Percentiles rank a stretch among this genome's conserved stretches.
Conservation (phyloP, 202 grass and related monocot species). For the Eragrostis tef region DNA sequence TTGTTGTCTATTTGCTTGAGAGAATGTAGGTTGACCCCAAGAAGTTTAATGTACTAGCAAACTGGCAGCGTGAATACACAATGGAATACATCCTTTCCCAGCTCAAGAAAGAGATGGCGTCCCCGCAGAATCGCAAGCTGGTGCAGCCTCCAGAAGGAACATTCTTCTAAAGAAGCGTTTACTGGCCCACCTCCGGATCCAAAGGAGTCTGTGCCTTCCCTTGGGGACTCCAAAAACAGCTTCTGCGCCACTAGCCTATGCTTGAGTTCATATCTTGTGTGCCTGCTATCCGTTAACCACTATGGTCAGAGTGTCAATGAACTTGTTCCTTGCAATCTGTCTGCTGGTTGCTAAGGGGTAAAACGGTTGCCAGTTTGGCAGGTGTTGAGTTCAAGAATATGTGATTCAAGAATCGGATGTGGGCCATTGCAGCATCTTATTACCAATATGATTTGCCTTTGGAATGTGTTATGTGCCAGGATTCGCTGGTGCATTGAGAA, state of each 20-base stretch:
- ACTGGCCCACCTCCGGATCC: conserved; percentile 17
- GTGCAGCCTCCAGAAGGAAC: conserved; percentile 78
- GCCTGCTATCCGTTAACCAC: neutral
- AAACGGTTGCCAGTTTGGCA: conserved; percentile 42
- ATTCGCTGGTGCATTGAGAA: too few relatives aligned
- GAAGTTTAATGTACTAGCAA: conserved; percentile 63
- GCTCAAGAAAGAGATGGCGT: conserved; percentile 80
- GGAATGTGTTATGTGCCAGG: neutral
- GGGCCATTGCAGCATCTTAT: conserved; percentile 8
- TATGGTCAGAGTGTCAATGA: neutral
- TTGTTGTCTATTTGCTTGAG: conserved; percentile 14
- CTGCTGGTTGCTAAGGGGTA: conserved; percentile 22
- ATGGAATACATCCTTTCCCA: conserved; percentile 78
- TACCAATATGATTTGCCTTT: conserved; percentile 5
- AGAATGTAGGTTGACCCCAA: conserved; percentile 69
- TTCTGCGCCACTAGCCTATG: conserved; percentile 4
- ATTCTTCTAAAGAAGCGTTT: conserved; percentile 53
- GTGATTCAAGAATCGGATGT: conserved; percentile 28
- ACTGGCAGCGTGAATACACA: conserved; percentile 72
- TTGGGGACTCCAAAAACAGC: conserved; percentile 15
- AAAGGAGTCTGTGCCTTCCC: neutral
- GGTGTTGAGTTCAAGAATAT: conserved; percentile 44
- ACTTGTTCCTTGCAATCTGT: neutral
- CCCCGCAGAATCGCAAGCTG: conserved; percentile 67
- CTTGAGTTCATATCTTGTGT: conserved; percentile 23